A percentile compares a stretch with the other conserved stretches of the same genome.
Evolutionary conservation across 108 stramenopile species (phyloP).

Genomic region (Discostella pseudostelligera): DNA sequence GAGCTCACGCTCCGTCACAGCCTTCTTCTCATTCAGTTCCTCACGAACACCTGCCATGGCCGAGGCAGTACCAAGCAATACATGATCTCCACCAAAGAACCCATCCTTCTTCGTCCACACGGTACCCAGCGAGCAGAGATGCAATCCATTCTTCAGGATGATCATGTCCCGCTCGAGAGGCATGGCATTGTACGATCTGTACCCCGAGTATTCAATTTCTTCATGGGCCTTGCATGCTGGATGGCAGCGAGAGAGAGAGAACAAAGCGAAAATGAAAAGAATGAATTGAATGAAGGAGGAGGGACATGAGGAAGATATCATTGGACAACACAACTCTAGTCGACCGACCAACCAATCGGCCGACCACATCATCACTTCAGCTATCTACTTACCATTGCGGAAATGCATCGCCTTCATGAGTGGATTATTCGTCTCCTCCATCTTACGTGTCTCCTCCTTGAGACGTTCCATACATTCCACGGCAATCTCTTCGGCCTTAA

Average conservation of each 20-base stretch:
- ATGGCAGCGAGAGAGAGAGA: too few relatives aligned
- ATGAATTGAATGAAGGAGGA: not conserved
- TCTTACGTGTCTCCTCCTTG: slow-evolving; percentile 50
- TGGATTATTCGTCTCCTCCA: slow-evolving; percentile 54
- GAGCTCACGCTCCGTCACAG: slow-evolving; percentile 19
- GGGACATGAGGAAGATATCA: not conserved
- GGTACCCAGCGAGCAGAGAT: slow-evolving; percentile 44
- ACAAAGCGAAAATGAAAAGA: too few relatives aligned
- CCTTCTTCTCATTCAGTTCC: slow-evolving; percentile 22
- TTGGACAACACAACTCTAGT: too few relatives aligned
- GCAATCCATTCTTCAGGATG: slow-evolving; percentile 15
- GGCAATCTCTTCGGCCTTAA: slow-evolving; percentile 37
- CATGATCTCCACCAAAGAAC: slow-evolving; percentile 36
- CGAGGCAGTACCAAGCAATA: slow-evolving; percentile 39
- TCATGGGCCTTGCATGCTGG: slow-evolving; percentile 43
- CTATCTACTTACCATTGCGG: slow-evolving; percentile 47
- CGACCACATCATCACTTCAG: too few relatives aligned
- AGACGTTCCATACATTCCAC: slow-evolving; percentile 42
- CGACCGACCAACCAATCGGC: too few relatives aligned
- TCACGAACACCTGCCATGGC: slow-evolving; percentile 10
- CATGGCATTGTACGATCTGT: slow-evolving; percentile 27
- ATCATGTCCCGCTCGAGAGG: slow-evolving; percentile 40
- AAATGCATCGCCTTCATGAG: slow-evolving; percentile 68
- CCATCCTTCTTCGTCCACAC: slow-evolving; percentile 50
- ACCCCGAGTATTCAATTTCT: slow-evolving; percentile 40